Evolutionary conservation across 2,329 filamentous ascomycete species (phyloP).

Genomic region (Coniosporium tulheliwenetii): DNA sequence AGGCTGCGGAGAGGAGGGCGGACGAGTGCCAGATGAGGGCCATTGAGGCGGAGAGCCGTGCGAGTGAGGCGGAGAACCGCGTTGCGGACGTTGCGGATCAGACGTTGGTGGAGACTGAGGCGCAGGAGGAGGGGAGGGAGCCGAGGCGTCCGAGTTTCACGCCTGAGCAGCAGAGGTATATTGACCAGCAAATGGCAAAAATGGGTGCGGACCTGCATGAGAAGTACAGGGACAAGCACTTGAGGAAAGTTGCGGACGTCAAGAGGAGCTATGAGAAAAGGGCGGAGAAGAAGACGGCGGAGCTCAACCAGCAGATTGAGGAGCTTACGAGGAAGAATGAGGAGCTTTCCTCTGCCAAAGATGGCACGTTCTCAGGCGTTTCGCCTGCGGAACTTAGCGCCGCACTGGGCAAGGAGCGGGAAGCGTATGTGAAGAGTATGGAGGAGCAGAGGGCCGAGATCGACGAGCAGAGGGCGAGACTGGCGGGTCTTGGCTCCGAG

Average conservation of each 20-base stretch:
- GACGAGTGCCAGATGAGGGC: conserved; percentile 63
- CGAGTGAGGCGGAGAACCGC: conserved; percentile 42
- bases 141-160: background rate
- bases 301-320: conserved; percentile 58
- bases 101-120: too few species aligned
- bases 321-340: conserved; percentile 61
- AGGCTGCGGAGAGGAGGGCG: conserved; percentile 59
- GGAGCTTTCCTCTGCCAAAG: conserved; percentile 48
- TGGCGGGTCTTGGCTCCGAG: conserved; percentile 60
- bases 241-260: conserved; percentile 83
- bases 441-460: conserved; percentile 54
- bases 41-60: conserved; percentile 44
- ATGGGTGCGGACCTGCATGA: conserved; percentile 67
- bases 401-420: conserved; percentile 10
- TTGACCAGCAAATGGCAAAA: conserved; percentile 76
- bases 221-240: conserved; percentile 93
- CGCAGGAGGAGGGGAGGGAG: background rate
- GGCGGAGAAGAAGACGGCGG: conserved; percentile 75
- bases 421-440: conserved; percentile 30
- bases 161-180: conserved; percentile 38
- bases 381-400: background rate
- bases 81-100: conserved; percentile 22
- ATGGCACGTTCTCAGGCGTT: conserved; percentile 48
- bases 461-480: conserved; percentile 54
- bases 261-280: conserved; percentile 70